A percentile compares a stretch with the other conserved stretches of the same genome.
Conservation (phyloP, 805 yeast genomes). For the Kodamaea laetipori region DNA sequence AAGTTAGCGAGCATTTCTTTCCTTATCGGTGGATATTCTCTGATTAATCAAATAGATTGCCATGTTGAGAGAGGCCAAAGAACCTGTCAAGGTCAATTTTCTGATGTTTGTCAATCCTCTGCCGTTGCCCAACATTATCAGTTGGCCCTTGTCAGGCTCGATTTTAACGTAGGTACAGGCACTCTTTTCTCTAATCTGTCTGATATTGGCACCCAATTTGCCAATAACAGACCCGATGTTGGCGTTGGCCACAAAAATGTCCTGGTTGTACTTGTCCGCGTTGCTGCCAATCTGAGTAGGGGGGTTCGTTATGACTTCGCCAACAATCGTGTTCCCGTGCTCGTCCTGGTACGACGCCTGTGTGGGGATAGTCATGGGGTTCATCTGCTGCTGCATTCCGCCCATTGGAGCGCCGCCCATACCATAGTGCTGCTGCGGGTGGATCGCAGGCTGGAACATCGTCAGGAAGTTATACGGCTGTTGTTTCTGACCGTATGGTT, state of each 20-base stretch:
- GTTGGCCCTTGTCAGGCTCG: constrained; percentile 59
- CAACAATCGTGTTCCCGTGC: constrained; percentile 45
- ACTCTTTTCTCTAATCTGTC: constrained; percentile 71
- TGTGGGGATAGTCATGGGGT: constrained; percentile 24
- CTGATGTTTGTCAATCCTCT: constrained; percentile 50
- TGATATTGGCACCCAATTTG: constrained; percentile 79
- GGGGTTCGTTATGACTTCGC: constrained; percentile 42
- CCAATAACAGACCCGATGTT: constrained; percentile 87
- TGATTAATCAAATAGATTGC: constrained; percentile 74
- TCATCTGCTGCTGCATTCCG: not conserved
- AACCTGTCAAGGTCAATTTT: constrained; percentile 67
- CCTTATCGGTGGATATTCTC: constrained; percentile 67
- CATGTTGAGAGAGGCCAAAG: constrained; percentile 65
- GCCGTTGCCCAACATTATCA: constrained; percentile 47
- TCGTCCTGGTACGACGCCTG: constrained; percentile 44
- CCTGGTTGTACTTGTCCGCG: constrained; percentile 63
- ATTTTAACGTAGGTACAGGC: constrained; percentile 74
- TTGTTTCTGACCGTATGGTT: constrained; percentile 20
- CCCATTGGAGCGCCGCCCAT: constrained; percentile 16
- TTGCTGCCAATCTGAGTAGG: constrained; percentile 36
- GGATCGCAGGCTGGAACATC: constrained; percentile 43
- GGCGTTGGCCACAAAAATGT: constrained; percentile 71
- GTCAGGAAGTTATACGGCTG: constrained; percentile 39
- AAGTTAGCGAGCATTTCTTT: constrained; percentile 35
- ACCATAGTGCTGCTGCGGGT: constrained; percentile 32